Conservation (phyloP, 805 yeast genomes). For the Lachancea sp. region DNA sequence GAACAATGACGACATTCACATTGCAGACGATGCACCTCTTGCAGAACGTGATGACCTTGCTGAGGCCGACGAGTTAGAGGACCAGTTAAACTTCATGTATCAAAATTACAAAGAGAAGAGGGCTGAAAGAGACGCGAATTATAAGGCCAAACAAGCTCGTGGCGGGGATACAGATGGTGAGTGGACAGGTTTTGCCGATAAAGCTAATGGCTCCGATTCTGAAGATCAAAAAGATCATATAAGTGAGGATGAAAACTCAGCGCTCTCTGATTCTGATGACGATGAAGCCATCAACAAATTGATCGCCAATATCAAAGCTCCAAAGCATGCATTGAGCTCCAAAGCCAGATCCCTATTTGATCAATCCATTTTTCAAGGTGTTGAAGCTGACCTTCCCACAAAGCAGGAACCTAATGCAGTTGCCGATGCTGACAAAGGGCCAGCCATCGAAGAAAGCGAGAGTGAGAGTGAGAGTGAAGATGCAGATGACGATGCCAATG, state of each 20-base stretch:
- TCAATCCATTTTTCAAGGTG: slow-evolving; percentile 48
- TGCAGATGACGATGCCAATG: slow-evolving; percentile 18
- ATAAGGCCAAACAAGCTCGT: slow-evolving; percentile 62
- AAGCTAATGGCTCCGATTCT: slow-evolving; percentile 32
- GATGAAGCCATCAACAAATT: slow-evolving; percentile 61
- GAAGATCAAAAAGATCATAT: slow-evolving; percentile 33
- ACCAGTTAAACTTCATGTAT: slow-evolving; percentile 79
- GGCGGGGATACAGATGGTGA: slow-evolving; percentile 70
- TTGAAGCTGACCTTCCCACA: slow-evolving; percentile 35
- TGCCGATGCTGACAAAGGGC: slow-evolving; percentile 22
- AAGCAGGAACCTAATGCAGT: neutral
- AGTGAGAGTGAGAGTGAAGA: slow-evolving; percentile 15
- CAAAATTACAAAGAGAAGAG: slow-evolving; percentile 56
- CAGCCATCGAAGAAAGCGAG: slow-evolving; percentile 16
- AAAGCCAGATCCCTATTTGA: slow-evolving; percentile 43
- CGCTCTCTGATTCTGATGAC: slow-evolving; percentile 57
- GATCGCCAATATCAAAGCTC: slow-evolving; percentile 48
- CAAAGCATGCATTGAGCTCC: slow-evolving; percentile 34
- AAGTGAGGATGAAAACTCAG: slow-evolving; percentile 37
- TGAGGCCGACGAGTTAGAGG: slow-evolving; percentile 65
- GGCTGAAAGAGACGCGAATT: slow-evolving; percentile 63
- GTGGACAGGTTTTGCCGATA: slow-evolving; percentile 69
- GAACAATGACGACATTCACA: slow-evolving; percentile 50
- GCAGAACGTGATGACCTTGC: slow-evolving; percentile 36
- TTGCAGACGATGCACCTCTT: slow-evolving; percentile 39